These are phyloP conservation scores for Amanita molliuscula DNA, from an alignment of 768 basidiomycete species.

Conservation along the genomic window DNA sequence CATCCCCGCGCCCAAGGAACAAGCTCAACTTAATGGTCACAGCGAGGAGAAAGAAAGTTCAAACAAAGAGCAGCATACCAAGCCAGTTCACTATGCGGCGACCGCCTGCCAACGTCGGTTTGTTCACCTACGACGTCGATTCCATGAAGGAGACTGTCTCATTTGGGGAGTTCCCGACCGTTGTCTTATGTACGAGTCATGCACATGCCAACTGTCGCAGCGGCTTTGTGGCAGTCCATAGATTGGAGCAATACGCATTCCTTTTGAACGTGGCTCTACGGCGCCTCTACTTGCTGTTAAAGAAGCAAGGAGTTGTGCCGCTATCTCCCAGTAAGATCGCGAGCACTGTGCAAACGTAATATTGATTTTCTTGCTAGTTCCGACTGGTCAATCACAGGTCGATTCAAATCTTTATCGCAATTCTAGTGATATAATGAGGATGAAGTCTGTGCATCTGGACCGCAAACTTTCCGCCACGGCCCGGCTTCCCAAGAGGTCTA, in stretches of 20 bases:
- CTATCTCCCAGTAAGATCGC: slow-evolving; percentile 49
- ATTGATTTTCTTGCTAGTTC: slow-evolving; percentile 14
- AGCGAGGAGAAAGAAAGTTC: slow-evolving; percentile 36
- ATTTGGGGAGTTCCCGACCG: slow-evolving; percentile 63
- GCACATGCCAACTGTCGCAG: slow-evolving; percentile 50
- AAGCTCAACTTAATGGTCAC: slow-evolving; percentile 30
- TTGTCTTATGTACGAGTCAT: slow-evolving; percentile 74
- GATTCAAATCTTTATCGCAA: slow-evolving; percentile 77
- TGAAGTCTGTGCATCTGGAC: slow-evolving; percentile 91
- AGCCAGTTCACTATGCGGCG: slow-evolving; percentile 56
- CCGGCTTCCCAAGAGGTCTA: slow-evolving; percentile 85
- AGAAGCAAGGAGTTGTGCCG: slow-evolving; percentile 87
- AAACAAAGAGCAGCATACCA: slow-evolving; percentile 37
- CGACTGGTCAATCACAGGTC: slow-evolving; percentile 21
- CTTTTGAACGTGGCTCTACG: slow-evolving; percentile 91
- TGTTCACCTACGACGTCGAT: slow-evolving; percentile 71
- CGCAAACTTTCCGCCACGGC: slow-evolving; percentile 94
- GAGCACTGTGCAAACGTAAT: neutral
- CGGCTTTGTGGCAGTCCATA: slow-evolving; percentile 87
- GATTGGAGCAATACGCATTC: slow-evolving; percentile 97
- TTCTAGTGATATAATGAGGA: slow-evolving; percentile 83
- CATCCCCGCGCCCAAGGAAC: slow-evolving; percentile 45
- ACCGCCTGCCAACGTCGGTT: slow-evolving; percentile 70
- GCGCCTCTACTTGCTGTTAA: slow-evolving; percentile 77
- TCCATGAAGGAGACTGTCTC: slow-evolving; percentile 56